Evolutionary conservation across 208 protist species (phyloP), one percentile per base, ranked within the genome.

Genomic region (Lotmaria passim): DNA sequence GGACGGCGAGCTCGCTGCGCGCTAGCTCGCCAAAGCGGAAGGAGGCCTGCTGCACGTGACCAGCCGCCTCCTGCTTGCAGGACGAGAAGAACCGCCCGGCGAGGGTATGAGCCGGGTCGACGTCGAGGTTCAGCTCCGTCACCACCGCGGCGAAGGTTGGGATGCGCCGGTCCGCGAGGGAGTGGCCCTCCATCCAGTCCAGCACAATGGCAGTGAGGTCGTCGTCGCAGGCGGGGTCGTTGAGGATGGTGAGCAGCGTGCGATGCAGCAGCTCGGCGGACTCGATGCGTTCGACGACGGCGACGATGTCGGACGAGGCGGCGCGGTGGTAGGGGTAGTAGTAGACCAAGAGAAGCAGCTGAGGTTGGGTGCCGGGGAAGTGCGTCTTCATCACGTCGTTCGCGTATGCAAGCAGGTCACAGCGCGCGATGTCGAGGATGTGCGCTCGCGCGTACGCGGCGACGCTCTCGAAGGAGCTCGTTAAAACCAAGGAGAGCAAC

Each of bases 151-250:
- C 90, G 51, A 92, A 93, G 10, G 57, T 73, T 26, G 78, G 70
- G 51, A 92, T 70, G 15, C 84, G 78, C 12, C 52, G 38, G 69
- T 96, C 87, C 23, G 85, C 84, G 55, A 93, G 83, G 4, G 67
- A 43, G 73, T 84, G 83, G 52, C 75, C 24, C 68, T 84, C 76
- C 80, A 96, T 89, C 87, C 87, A 96, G 33, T 83, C 64, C 23
- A 92, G 50, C 56, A 93, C 55, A 28, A 79, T 62, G 5, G 48
- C 36, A 17, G 73, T 74, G 15, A 93, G 78, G 30, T 58, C 61
- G 51, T 60, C 39, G 21, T 81, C 70, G 39, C 76, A 79, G 38
- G 81, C 80, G 21, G 68, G 26, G 10, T 57, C 71, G 52, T 73
- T 66, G 7, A 91, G 72, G 33, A 77, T 59, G 7, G 72, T 74